Evolutionary conservation across 768 basidiomycete genomes (phyloP), one percentile per base, ranked within the genome.

Genomic region (Mycena alexandri): DNA sequence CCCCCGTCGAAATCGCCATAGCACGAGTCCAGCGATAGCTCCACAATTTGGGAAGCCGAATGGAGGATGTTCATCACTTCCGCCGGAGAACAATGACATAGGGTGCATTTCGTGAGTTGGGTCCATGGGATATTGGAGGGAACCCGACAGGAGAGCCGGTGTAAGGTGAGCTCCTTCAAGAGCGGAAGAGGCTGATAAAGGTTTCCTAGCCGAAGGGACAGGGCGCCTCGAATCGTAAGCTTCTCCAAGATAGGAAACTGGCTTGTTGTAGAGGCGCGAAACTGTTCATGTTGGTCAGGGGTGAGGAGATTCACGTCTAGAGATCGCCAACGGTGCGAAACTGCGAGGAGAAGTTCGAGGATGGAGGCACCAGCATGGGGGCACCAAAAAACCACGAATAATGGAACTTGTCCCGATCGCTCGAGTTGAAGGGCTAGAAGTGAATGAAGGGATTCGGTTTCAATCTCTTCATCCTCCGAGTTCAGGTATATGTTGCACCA

Each of bases 181-280:
- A 48, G 29, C 22, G 61, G 61, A 55, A 64, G 63, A 2, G 70
- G 54, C 5, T 60, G 62, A 6, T 59, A 57, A 17, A 71, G 63
- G 25, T 68, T 71, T 24, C 67, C 70, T 4, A 71, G 61, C 5
- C 61, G 54, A 7, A 69, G 50, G 5, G 60, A 60, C 8, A 60
- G 46, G 12, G 34, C 16, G 6, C 9, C 17, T 6, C 46, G 58
- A 9, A 69, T 33, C 5, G 44, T 44, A 19, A 69, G 58, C 1
- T n/a, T 29, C 47, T 61, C 61, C 33, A 69, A 17, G 4, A 56
- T 38, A 10, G 68, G 63, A 14, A 69, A 69, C 24, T 29, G 25
- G 59, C 47, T 43, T 13, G n/a, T n/a, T n/a, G 22, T 17, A 25
- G 53, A 60, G 22, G 33, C 11, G 13, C 24, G 46, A 17, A 64